Evolutionary conservation across 441 rosid genomes (phyloP), one percentile per base, ranked within the genome.

Genomic region (Theobroma grandiflorum): DNA sequence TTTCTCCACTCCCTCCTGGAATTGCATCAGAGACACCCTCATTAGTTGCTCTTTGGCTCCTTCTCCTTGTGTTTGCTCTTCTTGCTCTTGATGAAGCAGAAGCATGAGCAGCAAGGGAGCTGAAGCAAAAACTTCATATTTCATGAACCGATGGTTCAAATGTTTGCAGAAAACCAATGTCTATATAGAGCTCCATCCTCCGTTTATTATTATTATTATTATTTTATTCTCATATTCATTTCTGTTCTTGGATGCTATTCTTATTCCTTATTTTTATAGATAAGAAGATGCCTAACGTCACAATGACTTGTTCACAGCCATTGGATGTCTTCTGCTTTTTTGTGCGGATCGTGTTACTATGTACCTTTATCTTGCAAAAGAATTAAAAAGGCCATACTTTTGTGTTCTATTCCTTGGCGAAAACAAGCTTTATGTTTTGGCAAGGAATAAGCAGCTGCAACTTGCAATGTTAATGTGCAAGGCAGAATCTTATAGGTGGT

Each of bases 71-170:
- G 83, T 69, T 90, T 88, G 78, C 78, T 52, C 74, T 87, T 88
- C 81, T 87, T 87, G 78, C 89, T 37, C 86, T 83, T 88, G 83
- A 85, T 43, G 86, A 86, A 87, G 89, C 96, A 90, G 91, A 93
- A 92, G 79, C 94, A 92, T 3, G 95, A 83, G 83, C 91, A 88
- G 14, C 91, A 82, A 68, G 88, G 92, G 72, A 88, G 58, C 78
- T 87, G 86, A 72, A 86, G 71, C 85, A 86, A 59, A 86, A 89
- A 80, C 88, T 87, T 90, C 92, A 87, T 91, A 61, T 87, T 81
- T 68, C 15, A 3, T 33, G 5, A 18, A 53, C 37, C 15, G 11
- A 47, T 76, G 72, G 71, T 79, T 78, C 53, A 62, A 76, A 66
- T 78, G 65, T 77, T 62, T 40, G 64, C 68, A 31, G 58, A 40